These are phyloP conservation scores for Phyllosticta ampelicida DNA, from an alignment of 2,329 filamentous ascomycete genomes.

Conservation along the genomic window DNA sequence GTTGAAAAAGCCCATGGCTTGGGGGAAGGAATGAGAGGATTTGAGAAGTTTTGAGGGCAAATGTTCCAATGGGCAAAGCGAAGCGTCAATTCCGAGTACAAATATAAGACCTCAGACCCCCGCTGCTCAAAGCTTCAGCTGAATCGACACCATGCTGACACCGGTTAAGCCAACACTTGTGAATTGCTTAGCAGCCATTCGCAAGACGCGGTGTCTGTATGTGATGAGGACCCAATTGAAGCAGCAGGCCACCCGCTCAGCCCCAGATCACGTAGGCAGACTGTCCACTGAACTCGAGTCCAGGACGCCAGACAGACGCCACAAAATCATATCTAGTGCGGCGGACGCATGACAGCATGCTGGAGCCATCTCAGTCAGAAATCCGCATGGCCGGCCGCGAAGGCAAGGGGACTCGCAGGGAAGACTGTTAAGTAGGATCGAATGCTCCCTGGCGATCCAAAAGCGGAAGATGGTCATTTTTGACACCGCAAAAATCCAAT, in stretches of 20 bases:
- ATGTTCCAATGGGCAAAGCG: not conserved
- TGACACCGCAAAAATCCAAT: not conserved
- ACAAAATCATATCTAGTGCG: not conserved
- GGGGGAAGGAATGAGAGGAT: not conserved
- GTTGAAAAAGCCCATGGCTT: slow-evolving; percentile 7
- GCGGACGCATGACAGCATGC: not conserved
- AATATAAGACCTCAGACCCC: not conserved
- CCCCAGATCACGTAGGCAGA: not conserved
- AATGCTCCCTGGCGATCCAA: not conserved
- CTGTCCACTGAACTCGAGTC: not conserved
- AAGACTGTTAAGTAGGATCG: not conserved
- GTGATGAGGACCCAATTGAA: not conserved
- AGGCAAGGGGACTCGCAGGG: not conserved
- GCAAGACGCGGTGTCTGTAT: not conserved
- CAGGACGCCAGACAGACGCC: not conserved
- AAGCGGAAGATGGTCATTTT: not conserved
- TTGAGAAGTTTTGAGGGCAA: not conserved
- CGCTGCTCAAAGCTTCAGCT: slow-evolving; percentile 1
- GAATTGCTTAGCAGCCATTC: not conserved
- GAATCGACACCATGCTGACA: not conserved
- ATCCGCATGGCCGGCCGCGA: not conserved
- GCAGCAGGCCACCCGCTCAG: not conserved
- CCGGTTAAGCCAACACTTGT: not conserved
- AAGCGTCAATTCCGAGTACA: not conserved
- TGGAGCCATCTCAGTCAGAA: not conserved